These are phyloP conservation scores for Pythium monospermum DNA, from an alignment of 352 stramenopile genomes.

Conservation along the genomic window DNA sequence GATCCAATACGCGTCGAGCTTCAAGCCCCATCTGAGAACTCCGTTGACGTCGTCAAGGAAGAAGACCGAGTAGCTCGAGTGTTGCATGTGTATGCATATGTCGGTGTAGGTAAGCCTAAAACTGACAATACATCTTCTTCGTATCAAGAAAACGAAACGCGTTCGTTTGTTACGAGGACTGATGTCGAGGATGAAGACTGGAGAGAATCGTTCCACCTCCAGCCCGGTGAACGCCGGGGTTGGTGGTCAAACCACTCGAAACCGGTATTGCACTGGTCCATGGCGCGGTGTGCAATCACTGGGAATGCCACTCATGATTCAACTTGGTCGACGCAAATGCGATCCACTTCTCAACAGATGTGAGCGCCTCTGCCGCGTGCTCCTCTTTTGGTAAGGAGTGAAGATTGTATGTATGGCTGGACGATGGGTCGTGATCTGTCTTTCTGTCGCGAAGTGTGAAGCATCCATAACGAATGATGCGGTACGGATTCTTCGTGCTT, in stretches of 20 bases:
- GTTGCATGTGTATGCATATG: slow-evolving; percentile 9
- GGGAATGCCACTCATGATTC: neutral
- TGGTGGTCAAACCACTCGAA: too few relatives aligned
- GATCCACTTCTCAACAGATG: neutral
- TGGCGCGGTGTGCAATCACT: too few relatives aligned
- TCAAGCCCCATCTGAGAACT: too few relatives aligned
- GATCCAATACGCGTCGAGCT: slow-evolving; percentile 19
- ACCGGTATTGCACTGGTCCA: too few relatives aligned
- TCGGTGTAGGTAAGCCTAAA: slow-evolving; percentile 4
- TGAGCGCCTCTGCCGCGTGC: neutral
- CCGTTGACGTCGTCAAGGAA: too few relatives aligned
- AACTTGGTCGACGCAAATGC: neutral
- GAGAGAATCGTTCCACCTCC: slow-evolving; percentile 5
- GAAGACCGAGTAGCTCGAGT: slow-evolving; percentile 1
- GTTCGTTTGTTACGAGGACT: slow-evolving; percentile 3
- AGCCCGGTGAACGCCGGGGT: slow-evolving; percentile 16
- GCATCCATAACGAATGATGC: slow-evolving; percentile 7
- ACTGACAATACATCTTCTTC: slow-evolving; percentile 6
- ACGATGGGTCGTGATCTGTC: slow-evolving; percentile 5
- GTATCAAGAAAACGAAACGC: slow-evolving; percentile 5
- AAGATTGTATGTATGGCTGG: slow-evolving; percentile 7
- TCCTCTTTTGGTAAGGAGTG: slow-evolving; percentile 2
- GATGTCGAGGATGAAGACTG: neutral
- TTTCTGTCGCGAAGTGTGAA: slow-evolving; percentile 12
- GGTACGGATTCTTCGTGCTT: neutral